phyloP scores from a whole-genome alignment of 257 asterid species.

The Osmanthus fragrans region DNA sequence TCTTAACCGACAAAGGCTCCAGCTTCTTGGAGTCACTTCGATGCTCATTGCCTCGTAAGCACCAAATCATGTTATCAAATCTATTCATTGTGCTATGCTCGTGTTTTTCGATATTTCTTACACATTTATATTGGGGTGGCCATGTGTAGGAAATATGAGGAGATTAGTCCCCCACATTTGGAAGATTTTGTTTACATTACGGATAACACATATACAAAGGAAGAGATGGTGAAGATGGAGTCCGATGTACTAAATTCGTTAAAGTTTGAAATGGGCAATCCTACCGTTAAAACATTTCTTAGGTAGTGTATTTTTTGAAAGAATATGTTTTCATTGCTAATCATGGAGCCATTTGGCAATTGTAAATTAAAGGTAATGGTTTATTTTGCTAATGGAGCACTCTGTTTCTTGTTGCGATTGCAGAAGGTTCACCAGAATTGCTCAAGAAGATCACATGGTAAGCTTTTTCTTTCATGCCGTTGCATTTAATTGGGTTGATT shows the following conservation, averaged over 20 bases:
- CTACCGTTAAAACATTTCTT: slow-evolving; percentile 74
- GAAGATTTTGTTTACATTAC: slow-evolving; percentile 78
- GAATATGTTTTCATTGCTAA: not conserved
- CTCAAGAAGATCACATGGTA: slow-evolving; percentile 60
- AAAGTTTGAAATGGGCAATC: slow-evolving; percentile 82
- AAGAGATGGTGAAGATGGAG: slow-evolving; percentile 87
- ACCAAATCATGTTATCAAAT: not conserved
- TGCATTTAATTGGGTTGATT: not conserved
- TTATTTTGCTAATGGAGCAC: slow-evolving; percentile 23
- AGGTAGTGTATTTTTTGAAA: slow-evolving; percentile 35
- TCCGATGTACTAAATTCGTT: slow-evolving; percentile 73
- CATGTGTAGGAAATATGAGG: slow-evolving; percentile 76
- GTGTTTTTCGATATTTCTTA: slow-evolving; percentile 7
- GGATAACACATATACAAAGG: slow-evolving; percentile 58
- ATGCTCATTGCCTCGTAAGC: slow-evolving; percentile 98
- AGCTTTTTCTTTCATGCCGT: slow-evolving; percentile 13
- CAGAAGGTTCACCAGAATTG: slow-evolving; percentile 60
- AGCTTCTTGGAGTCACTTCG: slow-evolving; percentile 96
- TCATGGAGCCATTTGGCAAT: not conserved
- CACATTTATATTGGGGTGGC: not conserved
- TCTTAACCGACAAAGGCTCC: slow-evolving; percentile 61
- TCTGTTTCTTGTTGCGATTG: slow-evolving; percentile 21
- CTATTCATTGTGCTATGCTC: not conserved
- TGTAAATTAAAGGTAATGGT: not conserved
- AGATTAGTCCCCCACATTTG: slow-evolving; percentile 81